phyloP scores from a whole-genome alignment of 2,329 filamentous ascomycete species.

The Penicillium sp. region DNA sequence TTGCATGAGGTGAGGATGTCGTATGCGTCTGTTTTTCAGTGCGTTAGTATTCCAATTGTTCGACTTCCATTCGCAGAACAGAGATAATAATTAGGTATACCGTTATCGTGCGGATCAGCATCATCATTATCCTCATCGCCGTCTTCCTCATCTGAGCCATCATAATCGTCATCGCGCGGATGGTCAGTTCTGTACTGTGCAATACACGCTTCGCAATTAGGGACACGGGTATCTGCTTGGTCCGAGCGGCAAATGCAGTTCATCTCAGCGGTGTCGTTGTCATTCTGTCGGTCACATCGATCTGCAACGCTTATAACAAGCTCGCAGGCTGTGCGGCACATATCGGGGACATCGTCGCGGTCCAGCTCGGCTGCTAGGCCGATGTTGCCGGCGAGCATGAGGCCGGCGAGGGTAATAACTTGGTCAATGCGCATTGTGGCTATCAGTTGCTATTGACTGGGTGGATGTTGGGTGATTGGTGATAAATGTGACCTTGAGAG shows the following conservation, averaged over 20 bases:
- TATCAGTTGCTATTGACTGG: background rate
- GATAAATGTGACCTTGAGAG: background rate
- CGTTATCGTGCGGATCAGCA: conserved; percentile 31
- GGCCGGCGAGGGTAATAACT: conserved; percentile 29
- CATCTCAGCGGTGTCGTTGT: conserved; percentile 32
- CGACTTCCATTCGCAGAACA: background rate
- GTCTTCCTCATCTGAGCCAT: conserved; percentile 26
- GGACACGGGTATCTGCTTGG: conserved; percentile 31
- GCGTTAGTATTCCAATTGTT: conserved; percentile 12
- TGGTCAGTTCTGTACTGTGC: conserved; percentile 29
- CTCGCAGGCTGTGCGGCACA: conserved; percentile 34
- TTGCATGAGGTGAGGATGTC: conserved; percentile 36
- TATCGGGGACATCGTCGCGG: conserved; percentile 33
- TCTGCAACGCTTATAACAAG: conserved; percentile 30
- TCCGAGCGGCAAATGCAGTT: conserved; percentile 36
- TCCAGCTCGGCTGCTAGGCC: conserved; percentile 34
- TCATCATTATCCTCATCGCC: conserved; percentile 20
- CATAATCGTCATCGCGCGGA: conserved; percentile 18
- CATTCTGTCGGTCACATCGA: conserved; percentile 29
- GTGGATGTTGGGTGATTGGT: background rate
- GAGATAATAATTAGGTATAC: conserved; percentile 21
- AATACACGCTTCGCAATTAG: conserved; percentile 40
- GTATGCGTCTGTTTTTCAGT: conserved; percentile 31
- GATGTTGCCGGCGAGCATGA: conserved; percentile 31
- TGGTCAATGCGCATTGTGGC: conserved; percentile 23